Evolutionary conservation across 2,329 filamentous ascomycete genomes (phyloP), one percentile per base, ranked within the genome.

Genomic region (Ophiostoma pallidulum): DNA sequence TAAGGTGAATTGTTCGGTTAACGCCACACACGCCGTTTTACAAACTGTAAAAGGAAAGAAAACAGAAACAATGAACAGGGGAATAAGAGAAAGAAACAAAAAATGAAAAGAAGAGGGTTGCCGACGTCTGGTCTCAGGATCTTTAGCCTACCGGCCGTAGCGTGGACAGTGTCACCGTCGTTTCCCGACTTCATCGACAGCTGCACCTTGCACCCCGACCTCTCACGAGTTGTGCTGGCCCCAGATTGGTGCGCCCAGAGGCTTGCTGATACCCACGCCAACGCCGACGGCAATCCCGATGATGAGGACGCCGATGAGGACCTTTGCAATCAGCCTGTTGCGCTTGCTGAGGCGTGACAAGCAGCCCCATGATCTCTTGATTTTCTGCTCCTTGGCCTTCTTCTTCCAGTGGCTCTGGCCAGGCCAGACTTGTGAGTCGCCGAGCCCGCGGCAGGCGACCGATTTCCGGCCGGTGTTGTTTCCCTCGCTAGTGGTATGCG

Each of bases 211-310:
- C n/a, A 32, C 29, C 29, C 29, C 29, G 22, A 32, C 20, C 8
- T 22, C 32, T 8, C 12, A 24, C 19, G 36, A 42, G 6, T 46
- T 37, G 20, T 32, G 19, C 41, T 48, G 38, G 4, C 49, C 46
- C 77, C 77, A 81, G 54, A 80, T 75, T 14, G 70, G 68, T n/a
- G 77, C 77, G 12, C 73, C 72, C 1, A 80, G 65, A 3, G 75
- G 71, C 61, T 77, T 80, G 67, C 75, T 80, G 54, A 82, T 67
- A 41, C 78, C 78, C 39, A 82, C 68, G 19, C 78, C 78, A 19
- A 82, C 64, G 37, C 67, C 74, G 9, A 80, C 68, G 13, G 72
- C 75, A 43, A 73, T 60, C 42, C 74, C 74, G 5, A 80, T 58
- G 18, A 79, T 65, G 22, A 79, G 59, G 4, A 77, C 53, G 3